Conservation (phyloP, 257 asterid genomes). For the Parsonsia alboflavescens region DNA sequence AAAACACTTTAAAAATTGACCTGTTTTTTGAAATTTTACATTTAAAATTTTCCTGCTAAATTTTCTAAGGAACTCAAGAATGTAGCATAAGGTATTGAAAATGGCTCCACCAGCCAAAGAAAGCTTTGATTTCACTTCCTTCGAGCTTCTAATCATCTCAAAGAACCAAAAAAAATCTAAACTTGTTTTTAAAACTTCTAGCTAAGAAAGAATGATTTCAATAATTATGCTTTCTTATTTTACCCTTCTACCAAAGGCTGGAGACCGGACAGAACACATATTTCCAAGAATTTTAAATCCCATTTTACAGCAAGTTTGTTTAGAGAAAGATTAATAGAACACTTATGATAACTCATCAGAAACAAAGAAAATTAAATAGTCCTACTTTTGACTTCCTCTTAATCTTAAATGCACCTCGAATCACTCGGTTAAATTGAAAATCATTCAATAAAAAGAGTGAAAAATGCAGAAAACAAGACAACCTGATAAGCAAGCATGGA, state of each 20-base stretch:
- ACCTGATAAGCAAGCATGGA: slow-evolving; percentile 92
- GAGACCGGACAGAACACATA: neutral
- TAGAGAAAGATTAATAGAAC: neutral
- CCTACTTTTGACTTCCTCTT: neutral
- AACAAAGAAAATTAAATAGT: neutral
- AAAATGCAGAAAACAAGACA: neutral
- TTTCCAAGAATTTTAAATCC: too few relatives aligned
- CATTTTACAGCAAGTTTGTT: neutral
- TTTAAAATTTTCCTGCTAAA: neutral
- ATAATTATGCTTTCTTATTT: neutral
- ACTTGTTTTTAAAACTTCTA: neutral
- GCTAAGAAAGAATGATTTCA: neutral
- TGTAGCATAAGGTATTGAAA: neutral
- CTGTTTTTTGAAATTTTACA: neutral
- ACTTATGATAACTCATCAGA: neutral
- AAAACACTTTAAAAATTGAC: neutral
- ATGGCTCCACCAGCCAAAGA: neutral
- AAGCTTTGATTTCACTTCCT: neutral
- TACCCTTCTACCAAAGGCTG: neutral
- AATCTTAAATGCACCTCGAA: neutral
- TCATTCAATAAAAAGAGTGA: neutral
- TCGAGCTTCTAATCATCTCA: neutral
- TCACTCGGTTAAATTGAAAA: neutral
- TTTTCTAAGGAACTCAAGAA: neutral
- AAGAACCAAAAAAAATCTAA: neutral